Percentiles rank a stretch among this genome's conserved stretches.
Evolutionary conservation across 2,329 filamentous ascomycete genomes (phyloP).

Genomic region (Hypoxylon sp.): DNA sequence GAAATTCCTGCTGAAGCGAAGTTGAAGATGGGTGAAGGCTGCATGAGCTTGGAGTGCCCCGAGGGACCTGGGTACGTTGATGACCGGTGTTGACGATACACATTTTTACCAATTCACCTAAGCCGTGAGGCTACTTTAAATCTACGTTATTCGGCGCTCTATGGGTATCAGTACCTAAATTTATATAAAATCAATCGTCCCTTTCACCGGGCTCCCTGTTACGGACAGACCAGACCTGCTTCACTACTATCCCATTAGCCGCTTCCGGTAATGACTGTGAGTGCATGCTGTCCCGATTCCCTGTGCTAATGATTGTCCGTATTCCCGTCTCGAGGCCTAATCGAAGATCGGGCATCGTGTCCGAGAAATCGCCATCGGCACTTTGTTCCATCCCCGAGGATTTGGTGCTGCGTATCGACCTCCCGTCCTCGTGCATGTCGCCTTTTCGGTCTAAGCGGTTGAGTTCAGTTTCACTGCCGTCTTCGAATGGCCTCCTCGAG

Average conservation of each 20-base stretch:
- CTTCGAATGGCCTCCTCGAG: constrained; percentile 30
- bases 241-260: constrained; percentile 44
- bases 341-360: constrained; percentile 36
- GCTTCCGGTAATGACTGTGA: constrained; percentile 31
- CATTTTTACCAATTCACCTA: not conserved
- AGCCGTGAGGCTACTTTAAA: not conserved
- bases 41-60: not conserved
- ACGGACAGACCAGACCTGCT: constrained; percentile 45
- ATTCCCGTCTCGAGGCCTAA: constrained; percentile 44
- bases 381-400: constrained; percentile 23
- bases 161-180: constrained; percentile 14
- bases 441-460: constrained; percentile 35
- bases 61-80: not conserved
- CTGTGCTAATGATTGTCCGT: constrained; percentile 44
- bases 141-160: not conserved
- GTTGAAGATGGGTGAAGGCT: not conserved
- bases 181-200: constrained; percentile 11
- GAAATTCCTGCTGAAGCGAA: too few species aligned
- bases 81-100: not conserved
- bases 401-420: constrained; percentile 38
- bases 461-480: constrained; percentile 46
- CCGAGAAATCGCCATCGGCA: constrained; percentile 17
- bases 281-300: constrained; percentile 40
- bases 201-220: constrained; percentile 36
- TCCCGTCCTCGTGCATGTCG: constrained; percentile 26